Base-by-base conservation (phyloP, 2,329 filamentous ascomycete species). In the Clarireedia paspali region DNA sequence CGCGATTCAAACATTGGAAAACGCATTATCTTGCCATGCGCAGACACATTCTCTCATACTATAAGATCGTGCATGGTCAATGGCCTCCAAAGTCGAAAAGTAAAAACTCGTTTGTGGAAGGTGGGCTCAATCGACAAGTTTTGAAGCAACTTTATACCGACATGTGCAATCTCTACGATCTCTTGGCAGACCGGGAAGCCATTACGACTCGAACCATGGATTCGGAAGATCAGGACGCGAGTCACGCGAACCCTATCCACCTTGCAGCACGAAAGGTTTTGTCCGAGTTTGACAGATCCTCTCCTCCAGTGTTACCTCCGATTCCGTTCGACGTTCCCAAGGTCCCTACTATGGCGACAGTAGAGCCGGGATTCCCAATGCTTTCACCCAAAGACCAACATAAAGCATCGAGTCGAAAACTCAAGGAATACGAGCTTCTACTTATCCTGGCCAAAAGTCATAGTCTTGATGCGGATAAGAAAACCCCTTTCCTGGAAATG, bases 71-170 rank as follows among this genome's bases (percentile, higher is more conserved):
- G 47, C 86, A 85, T 65, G 85, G 85, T n/a, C 78, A 83, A 30
- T 89, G 92, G 92, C 91, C 94, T 2, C 92, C 94, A 7, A 95
- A 94, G 70, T 90, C 91, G 2, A 87, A 81, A 65, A 92, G 85
- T 64, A 96, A 95, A 79, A 95, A 96, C 68, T 81, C 85, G 0
- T 89, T 96, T 61, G 85, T 88, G 27, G 90, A 91, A 63, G 88
- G 84, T 63, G 92, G 92, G 0, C 77, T 97, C 23, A 96, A 96
- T 70, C 81, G 94, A 24, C 73, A 90, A 46, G 89, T 96, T 5
- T 75, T 96, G 44, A 83, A 84, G 67, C 85, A 89, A 45, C 74
- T 97, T 7, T 97, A 96, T 72, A 80, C 83, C 26, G 92, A 99
- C 69, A 82, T 96, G 66, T 89, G 88, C 63, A 82, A 85, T 40